Evolutionary conservation across 768 basidiomycete genomes (phyloP), one percentile per base, ranked within the genome.

Genomic region (Agrocybe pediades): DNA sequence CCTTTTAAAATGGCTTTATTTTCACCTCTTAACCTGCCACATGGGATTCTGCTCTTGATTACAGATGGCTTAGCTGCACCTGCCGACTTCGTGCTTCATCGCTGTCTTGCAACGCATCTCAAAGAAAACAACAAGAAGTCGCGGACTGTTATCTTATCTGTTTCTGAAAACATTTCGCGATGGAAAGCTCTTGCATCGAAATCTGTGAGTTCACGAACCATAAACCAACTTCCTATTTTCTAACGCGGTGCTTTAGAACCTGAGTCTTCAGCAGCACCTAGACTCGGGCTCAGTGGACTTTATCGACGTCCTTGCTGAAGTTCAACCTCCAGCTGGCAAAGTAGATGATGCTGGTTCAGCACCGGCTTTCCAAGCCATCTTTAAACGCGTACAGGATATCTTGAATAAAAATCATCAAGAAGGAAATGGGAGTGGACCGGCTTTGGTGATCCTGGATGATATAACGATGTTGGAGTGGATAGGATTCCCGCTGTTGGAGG

Each of bases 31-130:
- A 72, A 81, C 17, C 73, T 88, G 13, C 73, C 80, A 13, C 73
- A 81, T 27, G 74, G 74, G 24, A 76, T 84, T 8, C 61, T 85
- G 15, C 60, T 88, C 9, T 70, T 92, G 0, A 74, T 92, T 6
- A 87, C 88, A 6, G 90, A 92, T 60, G 79, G 88, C 46, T 73
- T 92, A 0, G 71, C 77, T 0, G 81, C 90, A 0, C 85, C 90
- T 1, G 87, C 84, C 9, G 88, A 90, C 54, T 92, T 92, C 59
- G 60, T 91, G 9, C 73, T 92, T 1, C 84, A 89, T 55, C 75
- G 75, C 9, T 68, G 74, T 41, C 58, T 92, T 3, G 65, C 73
- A 19, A 59, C 74, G 2, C 80, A 85, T 52, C 68, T 88, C 39
- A 90, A 87, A 65, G 63, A 76, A 30, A 54, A 60, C 6, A 54